Evolutionary conservation across 2,329 filamentous ascomycete genomes (phyloP).

Genomic region (Alternaria longipes): DNA sequence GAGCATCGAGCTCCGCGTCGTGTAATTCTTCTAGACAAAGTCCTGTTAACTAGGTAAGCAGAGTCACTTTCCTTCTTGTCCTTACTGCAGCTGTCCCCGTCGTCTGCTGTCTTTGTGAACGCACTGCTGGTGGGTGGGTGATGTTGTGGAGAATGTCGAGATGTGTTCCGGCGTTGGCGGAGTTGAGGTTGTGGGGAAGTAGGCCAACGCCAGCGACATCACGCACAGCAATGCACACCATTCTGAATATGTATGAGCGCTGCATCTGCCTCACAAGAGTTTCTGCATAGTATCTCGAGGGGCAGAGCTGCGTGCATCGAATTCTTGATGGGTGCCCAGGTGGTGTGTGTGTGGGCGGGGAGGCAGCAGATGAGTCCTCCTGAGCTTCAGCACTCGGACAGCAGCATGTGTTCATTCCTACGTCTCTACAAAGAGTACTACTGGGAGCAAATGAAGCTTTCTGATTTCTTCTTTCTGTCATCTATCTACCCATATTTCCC

Average conservation of each 20-base stretch:
- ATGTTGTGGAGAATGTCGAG: conserved; percentile 6
- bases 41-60: conserved; percentile 47
- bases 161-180: conserved; percentile 9
- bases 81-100: conserved; percentile 3
- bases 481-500: conserved; percentile 3
- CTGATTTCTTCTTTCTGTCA: conserved; percentile 9
- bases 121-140: neutral
- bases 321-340: neutral
- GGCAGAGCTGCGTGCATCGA: conserved; percentile 1
- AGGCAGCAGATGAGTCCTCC: conserved; percentile 1
- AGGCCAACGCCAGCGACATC: conserved; percentile 10
- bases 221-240: conserved; percentile 9
- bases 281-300: neutral
- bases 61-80: conserved; percentile 6
- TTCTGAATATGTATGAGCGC: neutral
- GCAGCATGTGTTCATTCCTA: conserved; percentile 9
- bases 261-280: conserved; percentile 1
- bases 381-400: conserved; percentile 6
- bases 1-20: conserved; percentile 39
- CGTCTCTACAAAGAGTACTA: neutral
- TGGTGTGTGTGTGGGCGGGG: neutral
- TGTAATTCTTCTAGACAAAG: conserved; percentile 38
- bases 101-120: neutral
- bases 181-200: conserved; percentile 9
- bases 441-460: conserved; percentile 6